Conservation (phyloP, 306 rosid species). For the Inga leiocalycina region DNA sequence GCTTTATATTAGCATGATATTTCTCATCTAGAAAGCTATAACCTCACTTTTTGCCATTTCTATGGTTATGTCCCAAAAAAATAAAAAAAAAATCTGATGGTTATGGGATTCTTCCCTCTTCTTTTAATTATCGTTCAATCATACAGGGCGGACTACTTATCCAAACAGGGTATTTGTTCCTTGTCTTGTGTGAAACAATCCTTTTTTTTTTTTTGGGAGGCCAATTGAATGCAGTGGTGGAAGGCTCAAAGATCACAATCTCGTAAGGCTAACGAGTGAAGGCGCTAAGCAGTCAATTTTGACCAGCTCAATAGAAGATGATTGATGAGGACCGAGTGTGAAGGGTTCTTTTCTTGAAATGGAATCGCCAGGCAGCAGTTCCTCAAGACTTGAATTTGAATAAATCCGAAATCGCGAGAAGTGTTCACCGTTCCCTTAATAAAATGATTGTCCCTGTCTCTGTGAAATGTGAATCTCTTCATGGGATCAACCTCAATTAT, state of each 20-base stretch:
- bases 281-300: slow-evolving; percentile 10
- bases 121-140: background rate
- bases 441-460: background rate
- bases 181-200: background rate
- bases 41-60: too few species aligned
- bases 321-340: background rate
- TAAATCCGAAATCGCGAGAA: background rate
- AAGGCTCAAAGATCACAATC: background rate
- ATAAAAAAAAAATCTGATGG: background rate
- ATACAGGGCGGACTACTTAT: background rate
- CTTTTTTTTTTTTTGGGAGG: background rate
- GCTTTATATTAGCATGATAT: too few species aligned
- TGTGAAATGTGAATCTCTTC: slow-evolving; percentile 14
- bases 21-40: background rate
- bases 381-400: slow-evolving; percentile 10
- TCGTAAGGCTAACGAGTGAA: background rate
- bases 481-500: background rate
- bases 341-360: background rate
- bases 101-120: background rate
- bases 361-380: background rate
- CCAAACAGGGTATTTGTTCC: background rate
- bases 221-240: background rate
- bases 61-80: too few species aligned
- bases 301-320: slow-evolving; percentile 8
- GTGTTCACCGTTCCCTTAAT: background rate